phyloP scores from a whole-genome alignment of 2,329 filamentous ascomycete species.

The Penicillium sp. region DNA sequence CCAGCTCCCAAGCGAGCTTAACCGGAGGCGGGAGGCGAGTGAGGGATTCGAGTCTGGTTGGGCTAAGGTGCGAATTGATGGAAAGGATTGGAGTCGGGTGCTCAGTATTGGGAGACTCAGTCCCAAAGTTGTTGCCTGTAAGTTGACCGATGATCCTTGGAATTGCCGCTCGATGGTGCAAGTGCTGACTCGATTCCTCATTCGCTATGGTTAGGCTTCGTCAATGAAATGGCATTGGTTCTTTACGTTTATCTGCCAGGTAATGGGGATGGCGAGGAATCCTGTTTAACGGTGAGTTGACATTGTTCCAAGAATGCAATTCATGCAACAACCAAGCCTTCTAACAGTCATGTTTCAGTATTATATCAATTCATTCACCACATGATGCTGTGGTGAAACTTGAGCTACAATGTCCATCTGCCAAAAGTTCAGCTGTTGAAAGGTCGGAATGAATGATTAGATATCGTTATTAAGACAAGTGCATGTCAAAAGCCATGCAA shows the following conservation, averaged over 20 bases:
- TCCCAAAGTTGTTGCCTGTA: constrained; percentile 87
- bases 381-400: constrained; percentile 17
- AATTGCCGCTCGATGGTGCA: background rate
- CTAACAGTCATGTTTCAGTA: constrained; percentile 31
- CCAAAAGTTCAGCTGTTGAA: background rate
- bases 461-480: constrained; percentile 24
- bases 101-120: constrained; percentile 86
- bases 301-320: background rate
- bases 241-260: constrained; percentile 48
- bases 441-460: constrained; percentile 10
- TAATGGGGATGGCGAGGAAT: constrained; percentile 43
- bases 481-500: constrained; percentile 10
- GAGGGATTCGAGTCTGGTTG: constrained; percentile 75
- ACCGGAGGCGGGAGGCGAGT: constrained; percentile 64
- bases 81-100: constrained; percentile 91
- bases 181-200: background rate
- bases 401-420: background rate
- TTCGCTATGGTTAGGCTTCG: constrained; percentile 34
- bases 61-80: constrained; percentile 88
- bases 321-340: background rate
- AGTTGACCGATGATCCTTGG: constrained; percentile 27
- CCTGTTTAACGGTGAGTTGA: constrained; percentile 45
- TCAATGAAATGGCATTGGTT: constrained; percentile 46
- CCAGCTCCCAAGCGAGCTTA: constrained; percentile 77
- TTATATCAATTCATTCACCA: constrained; percentile 46